These are phyloP conservation scores for Clavispora phyllophila DNA, from an alignment of 805 yeast species.

Conservation along the genomic window DNA sequence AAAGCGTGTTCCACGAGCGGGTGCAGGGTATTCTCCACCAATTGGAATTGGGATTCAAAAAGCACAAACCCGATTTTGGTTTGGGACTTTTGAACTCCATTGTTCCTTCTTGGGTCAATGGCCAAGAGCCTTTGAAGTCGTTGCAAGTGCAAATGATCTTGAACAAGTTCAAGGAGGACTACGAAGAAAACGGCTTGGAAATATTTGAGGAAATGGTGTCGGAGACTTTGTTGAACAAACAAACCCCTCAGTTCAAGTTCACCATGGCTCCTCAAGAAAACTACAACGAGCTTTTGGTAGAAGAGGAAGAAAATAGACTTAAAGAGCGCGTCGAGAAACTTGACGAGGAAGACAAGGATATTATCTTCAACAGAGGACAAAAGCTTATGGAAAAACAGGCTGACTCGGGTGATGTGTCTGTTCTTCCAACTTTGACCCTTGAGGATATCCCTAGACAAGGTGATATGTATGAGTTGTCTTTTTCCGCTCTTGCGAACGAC, in stretches of 20 bases:
- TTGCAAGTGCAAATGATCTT: constrained; percentile 64
- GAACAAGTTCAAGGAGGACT: constrained; percentile 56
- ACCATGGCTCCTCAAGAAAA: constrained; percentile 66
- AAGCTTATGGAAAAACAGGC: constrained; percentile 59
- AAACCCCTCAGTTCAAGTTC: constrained; percentile 58
- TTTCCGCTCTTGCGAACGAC: constrained; percentile 23
- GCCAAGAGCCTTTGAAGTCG: constrained; percentile 65
- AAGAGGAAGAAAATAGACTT: constrained; percentile 56
- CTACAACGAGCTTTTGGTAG: constrained; percentile 45
- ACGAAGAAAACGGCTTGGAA: constrained; percentile 40
- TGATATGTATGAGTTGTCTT: constrained; percentile 26
- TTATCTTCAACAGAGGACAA: constrained; percentile 57
- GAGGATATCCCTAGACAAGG: constrained; percentile 66
- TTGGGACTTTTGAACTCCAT: constrained; percentile 66
- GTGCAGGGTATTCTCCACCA: constrained; percentile 89
- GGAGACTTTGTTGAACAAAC: constrained; percentile 42
- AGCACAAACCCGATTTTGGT: constrained; percentile 89
- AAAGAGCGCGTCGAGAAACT: constrained; percentile 38
- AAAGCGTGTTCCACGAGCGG: constrained; percentile 30
- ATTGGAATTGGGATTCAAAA: constrained; percentile 74
- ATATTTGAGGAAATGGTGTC: constrained; percentile 59
- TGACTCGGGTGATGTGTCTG: constrained; percentile 65
- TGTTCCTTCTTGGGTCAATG: constrained; percentile 83
- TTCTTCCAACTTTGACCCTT: constrained; percentile 73
- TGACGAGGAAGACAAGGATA: constrained; percentile 49